Conservation (phyloP, 2,329 filamentous ascomycete genomes). For the Arthroderma sp. region DNA sequence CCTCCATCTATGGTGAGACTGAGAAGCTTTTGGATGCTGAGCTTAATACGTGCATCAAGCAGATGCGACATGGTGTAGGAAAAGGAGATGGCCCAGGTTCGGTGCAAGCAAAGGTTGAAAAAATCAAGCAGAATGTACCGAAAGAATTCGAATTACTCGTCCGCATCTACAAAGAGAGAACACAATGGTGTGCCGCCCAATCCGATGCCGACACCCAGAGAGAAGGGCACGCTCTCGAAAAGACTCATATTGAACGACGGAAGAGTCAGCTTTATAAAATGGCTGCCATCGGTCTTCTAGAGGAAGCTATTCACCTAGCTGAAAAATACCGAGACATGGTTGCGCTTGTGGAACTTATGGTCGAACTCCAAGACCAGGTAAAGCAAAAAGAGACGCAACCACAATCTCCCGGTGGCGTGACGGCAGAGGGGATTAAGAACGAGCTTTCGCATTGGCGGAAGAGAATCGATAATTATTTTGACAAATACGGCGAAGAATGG, state of each 20-base stretch:
- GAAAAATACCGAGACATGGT: slow-evolving; percentile 51
- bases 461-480: slow-evolving; percentile 35
- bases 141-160: slow-evolving; percentile 46
- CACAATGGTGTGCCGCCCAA: slow-evolving; percentile 44
- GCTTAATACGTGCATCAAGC: slow-evolving; percentile 28
- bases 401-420: slow-evolving; percentile 8
- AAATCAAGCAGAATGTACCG: slow-evolving; percentile 38
- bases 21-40: slow-evolving; percentile 28
- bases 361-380: slow-evolving; percentile 29
- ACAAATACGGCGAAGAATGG: slow-evolving; percentile 38
- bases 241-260: slow-evolving; percentile 29
- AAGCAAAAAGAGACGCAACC: slow-evolving; percentile 14
- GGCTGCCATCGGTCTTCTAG: slow-evolving; percentile 40
- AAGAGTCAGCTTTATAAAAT: slow-evolving; percentile 36
- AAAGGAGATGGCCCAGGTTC: slow-evolving; percentile 13
- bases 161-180: slow-evolving; percentile 46
- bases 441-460: slow-evolving; percentile 17
- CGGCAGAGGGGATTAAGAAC: slow-evolving; percentile 18
- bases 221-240: slow-evolving; percentile 36
- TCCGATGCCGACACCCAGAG: slow-evolving; percentile 35
- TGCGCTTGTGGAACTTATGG: slow-evolving; percentile 43
- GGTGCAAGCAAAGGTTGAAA: slow-evolving; percentile 23
- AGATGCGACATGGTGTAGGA: slow-evolving; percentile 21
- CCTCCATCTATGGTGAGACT: slow-evolving; percentile 25
- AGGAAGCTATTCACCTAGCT: slow-evolving; percentile 46